phyloP scores from a whole-genome alignment of 352 stramenopile species.

The Phytopythium aichiense region DNA sequence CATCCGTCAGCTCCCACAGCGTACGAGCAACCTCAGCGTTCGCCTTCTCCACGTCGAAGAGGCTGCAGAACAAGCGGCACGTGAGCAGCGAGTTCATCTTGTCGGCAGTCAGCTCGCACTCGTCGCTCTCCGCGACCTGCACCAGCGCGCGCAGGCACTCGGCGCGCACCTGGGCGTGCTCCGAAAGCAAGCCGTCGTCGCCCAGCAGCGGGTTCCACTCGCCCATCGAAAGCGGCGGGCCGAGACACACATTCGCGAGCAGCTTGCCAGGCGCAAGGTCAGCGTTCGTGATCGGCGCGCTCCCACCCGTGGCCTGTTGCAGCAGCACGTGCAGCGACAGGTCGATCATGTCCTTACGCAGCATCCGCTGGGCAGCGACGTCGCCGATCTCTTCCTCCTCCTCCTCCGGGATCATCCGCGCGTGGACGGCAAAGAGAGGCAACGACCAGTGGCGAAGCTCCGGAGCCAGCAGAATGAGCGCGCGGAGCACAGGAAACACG shows the following conservation, averaged over 20 bases:
- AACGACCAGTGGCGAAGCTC: constrained; percentile 62
- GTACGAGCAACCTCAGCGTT: constrained; percentile 56
- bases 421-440: constrained; percentile 74
- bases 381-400: constrained; percentile 88
- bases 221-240: constrained; percentile 39
- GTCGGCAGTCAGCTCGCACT: constrained; percentile 29
- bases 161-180: constrained; percentile 43
- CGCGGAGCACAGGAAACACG: constrained; percentile 69
- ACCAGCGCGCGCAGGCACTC: constrained; percentile 60
- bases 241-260: constrained; percentile 53
- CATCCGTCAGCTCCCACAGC: constrained; percentile 58
- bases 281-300: constrained; percentile 57
- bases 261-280: constrained; percentile 53
- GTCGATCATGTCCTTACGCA: constrained; percentile 76
- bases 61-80: constrained; percentile 56
- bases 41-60: constrained; percentile 58
- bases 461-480: constrained; percentile 43
- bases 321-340: constrained; percentile 59
- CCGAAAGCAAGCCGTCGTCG: constrained; percentile 64
- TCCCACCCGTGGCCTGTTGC: constrained; percentile 42
- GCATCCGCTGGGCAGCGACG: constrained; percentile 59
- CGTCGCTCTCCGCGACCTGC: constrained; percentile 52
- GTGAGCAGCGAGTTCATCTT: constrained; percentile 49
- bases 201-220: constrained; percentile 75
- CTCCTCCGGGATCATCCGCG: constrained; percentile 83